These are phyloP conservation scores for Cladosporium sp. DNA, from an alignment of 2,329 filamentous ascomycete genomes.

Conservation along the genomic window DNA sequence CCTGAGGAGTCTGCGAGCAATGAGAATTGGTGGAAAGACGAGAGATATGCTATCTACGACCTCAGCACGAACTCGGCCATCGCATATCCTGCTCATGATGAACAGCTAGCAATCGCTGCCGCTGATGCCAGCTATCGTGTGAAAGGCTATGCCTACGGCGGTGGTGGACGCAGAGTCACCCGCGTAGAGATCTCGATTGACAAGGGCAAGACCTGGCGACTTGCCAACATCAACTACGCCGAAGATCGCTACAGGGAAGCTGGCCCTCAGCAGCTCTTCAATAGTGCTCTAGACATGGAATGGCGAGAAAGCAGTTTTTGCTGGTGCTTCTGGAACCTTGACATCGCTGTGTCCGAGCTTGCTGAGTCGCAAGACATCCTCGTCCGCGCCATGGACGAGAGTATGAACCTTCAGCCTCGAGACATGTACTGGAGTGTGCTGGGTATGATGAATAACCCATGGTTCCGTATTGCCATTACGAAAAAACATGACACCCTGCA, in stretches of 20 bases:
- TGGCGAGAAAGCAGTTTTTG: slow-evolving; percentile 83
- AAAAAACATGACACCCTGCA: slow-evolving; percentile 64
- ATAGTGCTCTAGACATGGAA: slow-evolving; percentile 74
- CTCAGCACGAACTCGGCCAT: slow-evolving; percentile 83
- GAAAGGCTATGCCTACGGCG: slow-evolving; percentile 83
- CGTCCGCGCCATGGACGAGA: slow-evolving; percentile 85
- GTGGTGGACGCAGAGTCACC: slow-evolving; percentile 80
- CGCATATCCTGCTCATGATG: slow-evolving; percentile 76
- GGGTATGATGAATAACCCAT: slow-evolving; percentile 98
- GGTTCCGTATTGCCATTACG: slow-evolving; percentile 79
- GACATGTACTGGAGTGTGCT: slow-evolving; percentile 97
- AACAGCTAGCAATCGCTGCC: slow-evolving; percentile 57
- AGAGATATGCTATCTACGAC: slow-evolving; percentile 90
- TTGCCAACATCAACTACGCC: slow-evolving; percentile 76
- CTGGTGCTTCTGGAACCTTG: slow-evolving; percentile 88
- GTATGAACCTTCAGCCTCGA: slow-evolving; percentile 79
- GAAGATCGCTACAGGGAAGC: slow-evolving; percentile 78
- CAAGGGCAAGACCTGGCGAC: slow-evolving; percentile 74
- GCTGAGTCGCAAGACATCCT: slow-evolving; percentile 69
- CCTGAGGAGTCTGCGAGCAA: slow-evolving; percentile 76
- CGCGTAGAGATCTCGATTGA: slow-evolving; percentile 82
- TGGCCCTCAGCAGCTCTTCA: slow-evolving; percentile 66
- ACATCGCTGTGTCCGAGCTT: slow-evolving; percentile 64
- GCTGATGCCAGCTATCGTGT: slow-evolving; percentile 60
- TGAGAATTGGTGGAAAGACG: slow-evolving; percentile 79